A percentile compares a stretch with the other conserved stretches of the same genome.
phyloP scores from a whole-genome alignment of 2,329 filamentous ascomycete species.

The Kalmusia sp. region DNA sequence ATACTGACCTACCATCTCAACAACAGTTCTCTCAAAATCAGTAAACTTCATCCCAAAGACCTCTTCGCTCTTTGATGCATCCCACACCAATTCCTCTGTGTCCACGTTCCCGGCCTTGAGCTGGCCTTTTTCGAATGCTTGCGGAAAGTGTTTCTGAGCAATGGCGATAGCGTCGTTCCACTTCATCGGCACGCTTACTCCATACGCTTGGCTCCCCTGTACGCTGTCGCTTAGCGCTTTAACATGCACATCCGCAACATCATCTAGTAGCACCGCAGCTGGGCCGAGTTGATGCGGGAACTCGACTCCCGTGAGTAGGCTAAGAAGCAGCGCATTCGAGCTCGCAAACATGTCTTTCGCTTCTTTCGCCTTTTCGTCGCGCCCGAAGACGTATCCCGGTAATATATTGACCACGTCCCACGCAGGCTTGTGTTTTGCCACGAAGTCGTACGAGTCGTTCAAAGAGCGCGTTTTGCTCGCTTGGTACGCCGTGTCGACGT shows the following conservation, averaged over 20 bases:
- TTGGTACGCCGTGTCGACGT: slow-evolving; percentile 1
- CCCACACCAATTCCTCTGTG: not conserved
- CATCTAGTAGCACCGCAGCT: not conserved
- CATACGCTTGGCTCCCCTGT: not conserved
- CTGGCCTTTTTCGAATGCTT: slow-evolving; percentile 2
- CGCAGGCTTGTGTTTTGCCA: not conserved
- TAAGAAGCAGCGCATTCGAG: not conserved
- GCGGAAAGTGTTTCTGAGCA: not conserved
- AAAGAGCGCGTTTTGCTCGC: not conserved
- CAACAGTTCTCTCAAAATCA: not conserved
- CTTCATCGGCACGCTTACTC: not conserved
- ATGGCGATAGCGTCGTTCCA: not conserved
- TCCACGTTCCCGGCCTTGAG: not conserved
- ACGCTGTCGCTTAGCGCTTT: not conserved
- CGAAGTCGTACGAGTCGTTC: not conserved
- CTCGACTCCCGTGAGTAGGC: not conserved
- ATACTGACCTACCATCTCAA: not conserved
- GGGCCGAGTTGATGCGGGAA: not conserved
- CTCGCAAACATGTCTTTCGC: not conserved
- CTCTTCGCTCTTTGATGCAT: not conserved
- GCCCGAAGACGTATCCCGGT: not conserved
- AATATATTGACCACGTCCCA: slow-evolving; percentile 2
- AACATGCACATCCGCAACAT: too few relatives aligned
- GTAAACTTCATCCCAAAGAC: not conserved
- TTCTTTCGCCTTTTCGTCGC: not conserved